phyloP scores from a whole-genome alignment of 164 flowering plant species.

The Echeveria elegans region DNA sequence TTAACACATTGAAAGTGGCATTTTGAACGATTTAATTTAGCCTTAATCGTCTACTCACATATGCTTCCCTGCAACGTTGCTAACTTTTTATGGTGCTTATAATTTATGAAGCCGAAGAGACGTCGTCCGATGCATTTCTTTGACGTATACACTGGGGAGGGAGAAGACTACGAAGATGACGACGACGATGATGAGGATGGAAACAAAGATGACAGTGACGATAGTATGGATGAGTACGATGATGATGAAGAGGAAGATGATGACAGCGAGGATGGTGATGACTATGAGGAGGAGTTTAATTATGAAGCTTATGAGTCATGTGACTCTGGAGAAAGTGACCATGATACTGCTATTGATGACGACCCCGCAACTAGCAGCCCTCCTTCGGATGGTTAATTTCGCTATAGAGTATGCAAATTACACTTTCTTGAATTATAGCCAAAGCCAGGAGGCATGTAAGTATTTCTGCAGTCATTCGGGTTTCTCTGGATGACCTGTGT shows the following conservation, averaged over 20 bases:
- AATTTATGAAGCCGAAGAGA: neutral
- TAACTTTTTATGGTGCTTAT: neutral
- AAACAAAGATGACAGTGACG: constrained; percentile 14
- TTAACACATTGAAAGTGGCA: no score
- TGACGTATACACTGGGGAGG: neutral
- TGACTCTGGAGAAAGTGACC: neutral
- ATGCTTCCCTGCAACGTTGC: neutral
- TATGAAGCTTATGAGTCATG: neutral
- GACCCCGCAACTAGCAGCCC: neutral
- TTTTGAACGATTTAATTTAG: no score
- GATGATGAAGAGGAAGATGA: constrained; percentile 1
- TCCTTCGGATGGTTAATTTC: neutral
- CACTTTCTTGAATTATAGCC: neutral
- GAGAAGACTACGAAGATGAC: constrained; percentile 16
- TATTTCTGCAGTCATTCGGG: neutral
- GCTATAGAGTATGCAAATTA: neutral
- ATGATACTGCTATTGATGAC: constrained; percentile 2
- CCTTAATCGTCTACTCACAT: no score
- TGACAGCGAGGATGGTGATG: constrained; percentile 11
- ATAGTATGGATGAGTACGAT: neutral
- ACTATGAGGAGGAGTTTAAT: constrained; percentile 9
- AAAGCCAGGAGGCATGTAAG: neutral
- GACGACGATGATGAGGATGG: constrained; percentile 14
- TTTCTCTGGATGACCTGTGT: no score
- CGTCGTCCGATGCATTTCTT: neutral